phyloP scores from a whole-genome alignment of 2,329 filamentous ascomycete genomes.

The Thielaviopsis musarum region DNA sequence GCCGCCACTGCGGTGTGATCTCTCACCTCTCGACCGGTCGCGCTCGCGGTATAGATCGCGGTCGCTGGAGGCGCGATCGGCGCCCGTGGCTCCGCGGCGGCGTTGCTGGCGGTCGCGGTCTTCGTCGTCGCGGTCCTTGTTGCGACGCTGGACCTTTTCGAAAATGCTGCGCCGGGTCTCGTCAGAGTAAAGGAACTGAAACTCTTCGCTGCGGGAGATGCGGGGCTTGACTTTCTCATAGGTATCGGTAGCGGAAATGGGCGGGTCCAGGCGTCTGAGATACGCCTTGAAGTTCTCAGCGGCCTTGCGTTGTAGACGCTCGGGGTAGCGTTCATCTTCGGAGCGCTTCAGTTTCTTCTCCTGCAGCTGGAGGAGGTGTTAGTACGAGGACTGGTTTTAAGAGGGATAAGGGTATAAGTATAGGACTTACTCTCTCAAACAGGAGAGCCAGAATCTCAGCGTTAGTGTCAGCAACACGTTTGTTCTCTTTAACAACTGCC shows the following conservation, averaged over 20 bases:
- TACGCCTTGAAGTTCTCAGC: constrained; percentile 70
- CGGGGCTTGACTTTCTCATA: constrained; percentile 78
- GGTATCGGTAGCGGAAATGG: constrained; percentile 58
- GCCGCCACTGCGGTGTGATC: constrained; percentile 36
- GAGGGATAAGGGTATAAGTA: background rate
- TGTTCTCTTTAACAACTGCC: constrained; percentile 66
- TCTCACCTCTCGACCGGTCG: constrained; percentile 41
- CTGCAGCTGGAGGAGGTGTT: constrained; percentile 39
- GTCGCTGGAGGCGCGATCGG: constrained; percentile 37
- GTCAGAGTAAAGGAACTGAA: constrained; percentile 64
- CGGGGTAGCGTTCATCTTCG: constrained; percentile 71
- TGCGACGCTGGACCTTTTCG: constrained; percentile 75
- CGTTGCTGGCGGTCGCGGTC: constrained; percentile 42
- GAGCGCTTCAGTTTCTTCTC: constrained; percentile 70
- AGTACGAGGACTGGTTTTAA: constrained; percentile 12
- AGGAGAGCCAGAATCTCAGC: constrained; percentile 63
- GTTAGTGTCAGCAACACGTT: constrained; percentile 75
- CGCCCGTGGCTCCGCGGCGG: constrained; percentile 25
- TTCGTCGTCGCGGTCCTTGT: constrained; percentile 85
- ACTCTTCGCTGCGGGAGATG: constrained; percentile 69
- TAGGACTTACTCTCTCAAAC: constrained; percentile 53
- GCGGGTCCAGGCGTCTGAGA: constrained; percentile 81
- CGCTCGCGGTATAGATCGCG: constrained; percentile 40
- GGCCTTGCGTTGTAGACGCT: constrained; percentile 71
- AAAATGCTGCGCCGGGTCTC: constrained; percentile 71